These are phyloP conservation scores for Noccaea bulbosa DNA, from an alignment of 345 rosid species.

Conservation along the genomic window DNA sequence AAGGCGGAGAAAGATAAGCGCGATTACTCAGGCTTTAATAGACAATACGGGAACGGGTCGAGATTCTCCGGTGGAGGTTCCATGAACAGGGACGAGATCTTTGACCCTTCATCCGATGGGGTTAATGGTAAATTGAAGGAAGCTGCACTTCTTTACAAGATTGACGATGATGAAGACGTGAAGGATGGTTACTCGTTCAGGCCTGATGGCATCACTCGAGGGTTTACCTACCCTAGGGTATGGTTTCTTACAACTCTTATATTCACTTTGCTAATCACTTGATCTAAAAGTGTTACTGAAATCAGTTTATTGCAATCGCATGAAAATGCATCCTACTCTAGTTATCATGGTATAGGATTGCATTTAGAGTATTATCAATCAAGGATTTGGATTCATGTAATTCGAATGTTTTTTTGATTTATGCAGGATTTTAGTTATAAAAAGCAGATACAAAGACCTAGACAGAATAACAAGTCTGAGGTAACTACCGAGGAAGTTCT, in stretches of 20 bases:
- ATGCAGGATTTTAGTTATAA: slow-evolving; percentile 65
- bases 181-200: slow-evolving; percentile 49
- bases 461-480: slow-evolving; percentile 46
- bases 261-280: not conserved
- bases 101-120: slow-evolving; percentile 49
- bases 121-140: slow-evolving; percentile 54
- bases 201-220: slow-evolving; percentile 43
- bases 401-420: not conserved
- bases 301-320: not conserved
- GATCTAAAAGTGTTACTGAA: not conserved
- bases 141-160: slow-evolving; percentile 48
- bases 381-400: slow-evolving; percentile 20
- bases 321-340: not conserved
- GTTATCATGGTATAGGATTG: not conserved
- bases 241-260: slow-evolving; percentile 1
- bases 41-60: slow-evolving; percentile 16
- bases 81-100: slow-evolving; percentile 30
- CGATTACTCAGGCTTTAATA: slow-evolving; percentile 7
- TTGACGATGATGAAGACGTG: slow-evolving; percentile 40
- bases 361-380: slow-evolving; percentile 9
- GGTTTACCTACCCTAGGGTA: slow-evolving; percentile 50
- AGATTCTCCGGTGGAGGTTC: slow-evolving; percentile 18
- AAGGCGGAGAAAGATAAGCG: slow-evolving; percentile 44
- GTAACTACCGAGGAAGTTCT: slow-evolving; percentile 69
- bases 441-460: slow-evolving; percentile 46